phyloP scores from a whole-genome alignment of 106 monocot genomes.

The Hemerocallis citrina region DNA sequence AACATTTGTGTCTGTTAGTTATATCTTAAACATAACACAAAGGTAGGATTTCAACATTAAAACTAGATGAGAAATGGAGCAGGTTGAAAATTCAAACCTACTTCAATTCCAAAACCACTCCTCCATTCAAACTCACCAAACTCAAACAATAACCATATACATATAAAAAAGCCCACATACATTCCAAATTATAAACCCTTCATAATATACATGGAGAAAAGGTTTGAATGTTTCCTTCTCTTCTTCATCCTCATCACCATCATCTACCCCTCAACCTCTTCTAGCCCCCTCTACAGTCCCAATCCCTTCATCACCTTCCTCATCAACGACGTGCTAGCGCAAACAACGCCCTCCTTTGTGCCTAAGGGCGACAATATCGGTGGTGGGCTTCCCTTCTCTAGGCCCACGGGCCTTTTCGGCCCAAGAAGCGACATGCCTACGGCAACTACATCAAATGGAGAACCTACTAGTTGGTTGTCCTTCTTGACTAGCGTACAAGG shows the following conservation, averaged over 20 bases:
- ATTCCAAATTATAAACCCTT: no score
- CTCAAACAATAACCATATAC: no score
- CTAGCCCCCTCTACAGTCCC: neutral
- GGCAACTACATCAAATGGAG: neutral
- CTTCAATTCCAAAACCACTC: no score
- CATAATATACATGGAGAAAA: no score
- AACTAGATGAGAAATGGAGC: no score
- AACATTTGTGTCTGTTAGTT: no score
- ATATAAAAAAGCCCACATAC: no score
- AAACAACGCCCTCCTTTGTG: neutral
- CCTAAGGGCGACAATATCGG: neutral
- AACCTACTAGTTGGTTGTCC: constrained; percentile 13
- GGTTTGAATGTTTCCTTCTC: no score
- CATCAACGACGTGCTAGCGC: constrained; percentile 19
- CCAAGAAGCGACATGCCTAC: neutral
- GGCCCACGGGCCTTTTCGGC: neutral
- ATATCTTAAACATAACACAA: no score
- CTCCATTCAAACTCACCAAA: no score
- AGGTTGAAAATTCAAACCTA: no score
- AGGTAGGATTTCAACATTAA: no score
- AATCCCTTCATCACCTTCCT: constrained; percentile 27
- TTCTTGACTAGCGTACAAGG: constrained; percentile 7
- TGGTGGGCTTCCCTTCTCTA: neutral
- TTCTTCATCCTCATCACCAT: neutral
- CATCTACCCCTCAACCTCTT: neutral